Evolutionary conservation across 2,329 filamentous ascomycete species (phyloP).

Genomic region (Penicillium psychrosexuale): DNA sequence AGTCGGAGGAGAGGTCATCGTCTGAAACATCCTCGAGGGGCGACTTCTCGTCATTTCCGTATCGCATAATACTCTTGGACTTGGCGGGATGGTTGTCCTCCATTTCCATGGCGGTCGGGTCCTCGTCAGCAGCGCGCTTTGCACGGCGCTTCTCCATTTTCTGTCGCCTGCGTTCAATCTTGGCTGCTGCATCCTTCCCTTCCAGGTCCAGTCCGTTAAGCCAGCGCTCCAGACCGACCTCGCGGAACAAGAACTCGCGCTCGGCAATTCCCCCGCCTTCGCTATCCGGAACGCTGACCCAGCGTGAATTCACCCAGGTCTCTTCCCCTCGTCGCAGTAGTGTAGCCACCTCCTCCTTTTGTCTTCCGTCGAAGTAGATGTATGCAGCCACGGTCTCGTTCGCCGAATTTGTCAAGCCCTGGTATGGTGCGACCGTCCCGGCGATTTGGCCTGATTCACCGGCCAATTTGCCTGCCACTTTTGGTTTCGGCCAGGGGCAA

Average conservation of each 20-base stretch:
- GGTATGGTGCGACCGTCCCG: slow-evolving; percentile 73
- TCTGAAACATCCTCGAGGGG: slow-evolving; percentile 71
- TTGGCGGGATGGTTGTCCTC: slow-evolving; percentile 33
- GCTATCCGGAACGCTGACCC: slow-evolving; percentile 88
- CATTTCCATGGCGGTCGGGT: slow-evolving; percentile 48
- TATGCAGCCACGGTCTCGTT: slow-evolving; percentile 98
- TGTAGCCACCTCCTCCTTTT: slow-evolving; percentile 96
- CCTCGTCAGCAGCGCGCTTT: slow-evolving; percentile 63
- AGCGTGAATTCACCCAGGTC: slow-evolving; percentile 97
- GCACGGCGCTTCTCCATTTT: slow-evolving; percentile 80
- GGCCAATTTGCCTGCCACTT: slow-evolving; percentile 71
- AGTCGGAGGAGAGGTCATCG: slow-evolving; percentile 68
- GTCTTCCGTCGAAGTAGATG: slow-evolving; percentile 95
- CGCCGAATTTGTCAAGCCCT: slow-evolving; percentile 84
- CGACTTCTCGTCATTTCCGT: slow-evolving; percentile 71
- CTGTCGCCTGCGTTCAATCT: slow-evolving; percentile 61
- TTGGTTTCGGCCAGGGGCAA: slow-evolving; percentile 76
- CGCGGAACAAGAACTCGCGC: slow-evolving; percentile 93
- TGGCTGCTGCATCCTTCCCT: slow-evolving; percentile 84
- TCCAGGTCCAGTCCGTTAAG: slow-evolving; percentile 94
- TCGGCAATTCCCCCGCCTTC: slow-evolving; percentile 94
- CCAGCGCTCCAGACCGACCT: slow-evolving; percentile 94
- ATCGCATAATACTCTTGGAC: slow-evolving; percentile 65
- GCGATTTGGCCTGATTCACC: slow-evolving; percentile 52
- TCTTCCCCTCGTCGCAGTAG: slow-evolving; percentile 88